A percentile compares a stretch with the other conserved stretches of the same genome.
Conservation (phyloP, 2,329 filamentous ascomycete species). For the Orbilia ellipsospora region DNA sequence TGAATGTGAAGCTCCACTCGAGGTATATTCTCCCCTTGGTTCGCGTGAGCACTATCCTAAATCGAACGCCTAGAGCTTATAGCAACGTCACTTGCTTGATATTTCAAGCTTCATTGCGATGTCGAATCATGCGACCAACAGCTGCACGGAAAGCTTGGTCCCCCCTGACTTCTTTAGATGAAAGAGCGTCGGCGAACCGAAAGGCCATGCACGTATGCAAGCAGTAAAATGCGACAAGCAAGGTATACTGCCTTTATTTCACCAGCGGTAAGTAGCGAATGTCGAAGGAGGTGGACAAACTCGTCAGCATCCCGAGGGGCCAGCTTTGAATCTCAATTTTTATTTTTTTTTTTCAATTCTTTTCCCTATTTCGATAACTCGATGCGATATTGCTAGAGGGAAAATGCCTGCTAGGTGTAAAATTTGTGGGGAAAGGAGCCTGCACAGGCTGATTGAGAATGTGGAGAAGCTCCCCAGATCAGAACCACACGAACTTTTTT, state of each 20-base stretch:
- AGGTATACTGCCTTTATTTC: not conserved
- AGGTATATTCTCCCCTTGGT: constrained; percentile 1
- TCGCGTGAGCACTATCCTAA: constrained; percentile 28
- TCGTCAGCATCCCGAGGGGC: not conserved
- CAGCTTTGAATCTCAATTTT: not conserved
- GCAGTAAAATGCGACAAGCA: constrained; percentile 1
- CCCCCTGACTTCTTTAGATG: constrained; percentile 10
- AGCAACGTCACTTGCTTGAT: not conserved
- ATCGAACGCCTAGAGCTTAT: constrained; percentile 13
- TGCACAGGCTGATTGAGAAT: not conserved
- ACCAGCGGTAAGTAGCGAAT: not conserved
- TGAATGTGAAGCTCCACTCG: constrained; percentile 6
- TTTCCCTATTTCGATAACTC: constrained; percentile 15
- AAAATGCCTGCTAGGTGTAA: not conserved
- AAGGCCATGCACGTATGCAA: not conserved
- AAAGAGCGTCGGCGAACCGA: not conserved
- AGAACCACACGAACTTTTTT: not conserved
- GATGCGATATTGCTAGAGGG: constrained; percentile 7
- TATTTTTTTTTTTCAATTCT: not conserved
- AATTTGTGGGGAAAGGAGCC: constrained; percentile 5
- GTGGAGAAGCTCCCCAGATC: not conserved
- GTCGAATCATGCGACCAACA: too few species aligned
- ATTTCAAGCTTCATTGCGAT: too few species aligned
- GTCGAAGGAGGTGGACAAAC: not conserved
- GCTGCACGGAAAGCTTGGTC: constrained; percentile 13